Evolutionary conservation across 192 early-diverging fungal genomes (phyloP).

Genomic region (Piromyces finnis): DNA sequence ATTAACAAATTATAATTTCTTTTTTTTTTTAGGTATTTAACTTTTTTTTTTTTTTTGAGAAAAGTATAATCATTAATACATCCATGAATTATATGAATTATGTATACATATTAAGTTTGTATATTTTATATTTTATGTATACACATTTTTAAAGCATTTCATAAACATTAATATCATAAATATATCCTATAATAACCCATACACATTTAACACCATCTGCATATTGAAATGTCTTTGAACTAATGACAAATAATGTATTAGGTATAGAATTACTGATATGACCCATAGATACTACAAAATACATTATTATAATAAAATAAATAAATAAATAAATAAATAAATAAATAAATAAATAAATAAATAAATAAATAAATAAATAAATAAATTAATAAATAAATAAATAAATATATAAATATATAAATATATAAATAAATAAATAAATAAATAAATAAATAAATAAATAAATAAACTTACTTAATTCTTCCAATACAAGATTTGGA

Average conservation of each 20-base stretch:
- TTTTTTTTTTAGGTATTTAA: too few species aligned
- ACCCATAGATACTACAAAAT: neutral
- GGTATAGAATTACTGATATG: neutral
- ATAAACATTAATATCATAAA: constrained; percentile 1
- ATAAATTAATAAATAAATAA: too few species aligned
- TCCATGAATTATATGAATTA: too few species aligned
- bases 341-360: too few species aligned
- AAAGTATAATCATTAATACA: too few species aligned
- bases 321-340: too few species aligned
- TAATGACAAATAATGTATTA: neutral
- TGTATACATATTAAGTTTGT: too few species aligned
- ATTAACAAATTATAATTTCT: too few species aligned
- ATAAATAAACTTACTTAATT: neutral
- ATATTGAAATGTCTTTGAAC: neutral
- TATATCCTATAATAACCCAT: neutral
- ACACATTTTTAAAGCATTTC: neutral
- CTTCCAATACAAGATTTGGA: neutral
- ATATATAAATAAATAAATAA: neutral
- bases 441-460: neutral
- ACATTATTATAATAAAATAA: too few species aligned
- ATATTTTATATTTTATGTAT: too few species aligned
- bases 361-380: neutral
- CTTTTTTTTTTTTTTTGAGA: too few species aligned
- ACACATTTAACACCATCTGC: neutral
- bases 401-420: too few species aligned